Base-by-base conservation (phyloP, 257 asterid genomes). In the Perilla frutescens region DNA sequence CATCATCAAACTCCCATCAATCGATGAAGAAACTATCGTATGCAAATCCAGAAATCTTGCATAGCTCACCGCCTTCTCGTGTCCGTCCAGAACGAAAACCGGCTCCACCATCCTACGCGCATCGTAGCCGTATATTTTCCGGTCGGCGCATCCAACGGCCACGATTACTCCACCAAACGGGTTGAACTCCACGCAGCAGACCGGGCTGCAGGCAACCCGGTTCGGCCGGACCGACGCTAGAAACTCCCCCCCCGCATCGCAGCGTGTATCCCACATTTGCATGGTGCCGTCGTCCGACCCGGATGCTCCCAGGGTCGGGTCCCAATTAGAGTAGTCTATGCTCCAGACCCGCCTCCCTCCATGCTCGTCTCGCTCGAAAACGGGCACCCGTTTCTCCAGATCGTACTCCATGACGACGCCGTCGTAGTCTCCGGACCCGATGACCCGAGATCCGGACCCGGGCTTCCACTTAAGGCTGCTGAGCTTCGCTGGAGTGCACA, bases 281-380 rank as follows among this genome's bases (percentile, higher is more conserved):
- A 91, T 81, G 88, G 96, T 84, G 29, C 98, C 97, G 36, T 93
- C 98, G 11, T 93, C 98, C 57, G 98, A 89, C 36, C 93, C 97
- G 78, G 98, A 93, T 7, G 96, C 97, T 0, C 98, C 98, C 1
- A 91, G 9, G 31, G 76, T 74, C 70, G 97, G 90, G 9, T 85
- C 87, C 32, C 55, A 29, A 3, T 51, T 41, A 20, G 94, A 86
- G 63, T 93, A 93, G 50, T 91, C 97, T 63, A 93, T 79, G 92
- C 92, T 86, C 96, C 96, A 93, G 0, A 93, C 92, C 68, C 98
- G 90, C 72, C 90, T 57, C 1, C 98, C 98, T 0, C 97, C 96
- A 54, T 93, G 98, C 86, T 93, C 98, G 81, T 93, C 98, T 6
- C 98, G 82, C 85, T 93, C 98, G 73, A 91, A 93, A 5, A 89